Conservation (phyloP, 192 early-diverging fungal genomes). For the Backusella sp. region DNA sequence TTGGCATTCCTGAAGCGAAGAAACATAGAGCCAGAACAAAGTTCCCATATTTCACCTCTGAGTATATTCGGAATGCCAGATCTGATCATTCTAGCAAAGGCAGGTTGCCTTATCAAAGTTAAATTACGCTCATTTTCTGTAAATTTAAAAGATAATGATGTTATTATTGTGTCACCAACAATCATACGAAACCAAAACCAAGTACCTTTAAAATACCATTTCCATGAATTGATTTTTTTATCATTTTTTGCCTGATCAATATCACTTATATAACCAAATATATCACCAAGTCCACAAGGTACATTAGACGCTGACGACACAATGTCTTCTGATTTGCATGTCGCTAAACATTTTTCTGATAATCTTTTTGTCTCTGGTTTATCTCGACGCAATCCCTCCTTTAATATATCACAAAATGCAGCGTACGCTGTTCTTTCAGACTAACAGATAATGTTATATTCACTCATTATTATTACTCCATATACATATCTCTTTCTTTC, state of each 20-base stretch:
- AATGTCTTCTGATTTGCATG: slow-evolving; percentile 80
- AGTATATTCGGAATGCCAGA: slow-evolving; percentile 79
- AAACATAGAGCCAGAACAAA: slow-evolving; percentile 78
- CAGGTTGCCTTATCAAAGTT: slow-evolving; percentile 68
- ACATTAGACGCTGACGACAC: slow-evolving; percentile 43
- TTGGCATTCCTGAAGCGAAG: slow-evolving; percentile 74
- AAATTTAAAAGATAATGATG: not conserved
- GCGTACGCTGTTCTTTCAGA: slow-evolving; percentile 65
- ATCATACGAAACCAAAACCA: not conserved
- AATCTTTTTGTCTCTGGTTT: slow-evolving; percentile 69
- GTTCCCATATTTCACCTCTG: slow-evolving; percentile 88
- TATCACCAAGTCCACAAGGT: slow-evolving; percentile 62
- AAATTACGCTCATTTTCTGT: slow-evolving; percentile 81
- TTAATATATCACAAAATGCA: slow-evolving; percentile 77
- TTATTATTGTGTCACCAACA: not conserved
- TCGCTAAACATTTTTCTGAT: slow-evolving; percentile 71
- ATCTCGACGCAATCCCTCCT: slow-evolving; percentile 68
- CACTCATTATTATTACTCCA: not conserved
- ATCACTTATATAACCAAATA: slow-evolving; percentile 72
- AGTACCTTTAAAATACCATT: slow-evolving; percentile 66
- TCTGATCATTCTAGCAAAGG: slow-evolving; percentile 77
- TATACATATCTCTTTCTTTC: not conserved
- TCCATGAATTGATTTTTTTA: slow-evolving; percentile 75
- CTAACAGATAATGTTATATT: slow-evolving; percentile 22
- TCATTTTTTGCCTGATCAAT: slow-evolving; percentile 65